phyloP scores from a whole-genome alignment of 306 rosid genomes.

The Cicer yamashitae region DNA sequence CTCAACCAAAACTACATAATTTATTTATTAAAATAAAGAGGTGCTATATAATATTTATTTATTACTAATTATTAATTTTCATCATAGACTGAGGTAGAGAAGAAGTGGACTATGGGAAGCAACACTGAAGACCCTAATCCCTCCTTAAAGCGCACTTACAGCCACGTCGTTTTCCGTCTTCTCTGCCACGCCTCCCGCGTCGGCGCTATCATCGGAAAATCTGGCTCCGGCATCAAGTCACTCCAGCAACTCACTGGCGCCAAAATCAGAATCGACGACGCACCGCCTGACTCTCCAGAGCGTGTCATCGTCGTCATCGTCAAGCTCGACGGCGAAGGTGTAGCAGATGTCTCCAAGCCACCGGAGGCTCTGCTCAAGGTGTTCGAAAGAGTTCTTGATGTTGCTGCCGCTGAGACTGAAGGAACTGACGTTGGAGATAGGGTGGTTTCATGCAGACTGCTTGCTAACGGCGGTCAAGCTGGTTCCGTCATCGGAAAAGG shows the following conservation, averaged over 20 bases:
- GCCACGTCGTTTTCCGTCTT: conserved; percentile 76
- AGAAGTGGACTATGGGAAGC: background rate
- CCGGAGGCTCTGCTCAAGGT: conserved; percentile 86
- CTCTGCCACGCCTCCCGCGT: conserved; percentile 94
- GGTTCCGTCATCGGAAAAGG: conserved; percentile 92
- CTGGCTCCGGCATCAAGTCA: conserved; percentile 71
- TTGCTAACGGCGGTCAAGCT: conserved; percentile 63
- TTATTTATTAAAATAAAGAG: too few relatives aligned
- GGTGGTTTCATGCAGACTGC: conserved; percentile 77
- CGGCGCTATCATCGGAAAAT: conserved; percentile 88
- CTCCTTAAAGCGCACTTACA: conserved; percentile 52
- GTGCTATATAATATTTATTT: too few relatives aligned
- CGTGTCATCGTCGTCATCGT: conserved; percentile 64
- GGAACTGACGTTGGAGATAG: conserved; percentile 54
- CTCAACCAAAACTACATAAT: too few relatives aligned
- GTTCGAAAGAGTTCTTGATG: conserved; percentile 82
- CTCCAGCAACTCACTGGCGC: conserved; percentile 79
- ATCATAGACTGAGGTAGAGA: background rate
- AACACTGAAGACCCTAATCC: conserved; percentile 39
- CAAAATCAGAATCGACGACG: conserved; percentile 74
- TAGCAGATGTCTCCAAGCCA: conserved; percentile 53
- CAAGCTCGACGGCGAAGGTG: conserved; percentile 25
- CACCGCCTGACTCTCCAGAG: conserved; percentile 71
- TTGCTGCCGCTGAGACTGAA: conserved; percentile 82
- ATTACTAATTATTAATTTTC: too few relatives aligned